phyloP scores from a whole-genome alignment of 2,329 filamentous ascomycete species.

The Celoporthe dispersa region DNA sequence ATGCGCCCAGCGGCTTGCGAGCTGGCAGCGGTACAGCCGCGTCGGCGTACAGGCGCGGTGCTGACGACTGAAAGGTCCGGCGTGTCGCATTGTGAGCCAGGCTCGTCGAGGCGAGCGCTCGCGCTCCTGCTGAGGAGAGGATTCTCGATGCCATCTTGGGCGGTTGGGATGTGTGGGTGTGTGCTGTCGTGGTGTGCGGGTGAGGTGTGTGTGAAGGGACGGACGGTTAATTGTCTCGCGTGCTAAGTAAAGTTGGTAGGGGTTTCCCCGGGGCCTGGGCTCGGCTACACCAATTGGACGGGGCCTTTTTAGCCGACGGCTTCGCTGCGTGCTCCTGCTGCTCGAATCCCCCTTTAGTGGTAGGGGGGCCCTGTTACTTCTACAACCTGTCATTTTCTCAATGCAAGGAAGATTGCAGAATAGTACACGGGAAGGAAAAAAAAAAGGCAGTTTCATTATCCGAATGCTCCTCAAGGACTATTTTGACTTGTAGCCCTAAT shows the following conservation, averaged over 20 bases:
- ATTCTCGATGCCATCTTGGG: constrained; percentile 53
- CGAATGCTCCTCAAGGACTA: constrained; percentile 24
- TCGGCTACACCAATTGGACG: constrained; percentile 9
- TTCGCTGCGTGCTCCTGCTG: constrained; percentile 7
- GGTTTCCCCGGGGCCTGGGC: constrained; percentile 9
- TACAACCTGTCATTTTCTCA: not conserved
- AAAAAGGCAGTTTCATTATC: constrained; percentile 18
- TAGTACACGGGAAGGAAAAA: not conserved
- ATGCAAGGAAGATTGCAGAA: no score
- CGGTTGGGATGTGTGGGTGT: constrained; percentile 16
- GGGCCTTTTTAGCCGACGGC: constrained; percentile 20
- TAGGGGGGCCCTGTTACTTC: not conserved
- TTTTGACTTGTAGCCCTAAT: constrained; percentile 25
- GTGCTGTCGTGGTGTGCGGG: not conserved
- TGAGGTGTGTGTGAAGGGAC: constrained; percentile 12
- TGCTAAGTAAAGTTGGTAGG: constrained; percentile 12
- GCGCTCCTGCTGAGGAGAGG: constrained; percentile 43
- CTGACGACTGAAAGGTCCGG: constrained; percentile 55
- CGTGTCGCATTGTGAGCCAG: constrained; percentile 40
- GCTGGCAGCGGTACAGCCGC: constrained; percentile 53
- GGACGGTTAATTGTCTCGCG: not conserved
- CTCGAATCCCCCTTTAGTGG: not conserved
- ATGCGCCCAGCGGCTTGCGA: constrained; percentile 63
- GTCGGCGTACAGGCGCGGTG: constrained; percentile 48
- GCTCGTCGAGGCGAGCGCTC: constrained; percentile 41